Conservation (phyloP, 2,329 filamentous ascomycete genomes). For the Xylariales sp. region DNA sequence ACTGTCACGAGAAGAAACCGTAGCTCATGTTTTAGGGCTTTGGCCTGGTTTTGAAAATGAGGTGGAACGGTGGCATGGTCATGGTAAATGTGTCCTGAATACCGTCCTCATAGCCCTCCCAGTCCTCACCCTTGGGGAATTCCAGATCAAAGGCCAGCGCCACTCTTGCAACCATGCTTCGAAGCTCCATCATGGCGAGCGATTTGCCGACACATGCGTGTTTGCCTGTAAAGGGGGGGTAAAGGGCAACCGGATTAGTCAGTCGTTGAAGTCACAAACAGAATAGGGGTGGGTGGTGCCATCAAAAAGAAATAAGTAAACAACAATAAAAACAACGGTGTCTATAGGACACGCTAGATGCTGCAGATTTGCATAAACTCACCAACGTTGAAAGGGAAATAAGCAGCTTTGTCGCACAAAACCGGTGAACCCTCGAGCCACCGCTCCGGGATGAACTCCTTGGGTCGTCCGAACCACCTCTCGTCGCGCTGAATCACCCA, state of each 20-base stretch:
- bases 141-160: neutral
- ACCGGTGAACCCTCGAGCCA: constrained; percentile 1
- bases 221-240: neutral
- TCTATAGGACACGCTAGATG: too few relatives aligned
- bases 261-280: too few relatives aligned
- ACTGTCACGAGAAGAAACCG: too few relatives aligned
- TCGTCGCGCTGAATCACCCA: constrained; percentile 9
- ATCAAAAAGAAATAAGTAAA: too few relatives aligned
- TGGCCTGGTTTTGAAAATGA: neutral
- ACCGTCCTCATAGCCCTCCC: neutral
- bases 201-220: neutral
- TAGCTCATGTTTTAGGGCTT: too few relatives aligned
- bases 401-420: neutral
- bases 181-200: neutral
- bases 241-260: neutral
- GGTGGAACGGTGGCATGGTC: neutral
- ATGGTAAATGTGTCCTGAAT: neutral
- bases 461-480: constrained; percentile 6
- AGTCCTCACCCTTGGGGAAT: neutral
- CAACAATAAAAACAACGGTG: too few relatives aligned
- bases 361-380: too few relatives aligned
- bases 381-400: neutral
- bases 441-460: constrained; percentile 9
- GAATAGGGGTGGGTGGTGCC: too few relatives aligned
- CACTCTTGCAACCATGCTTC: neutral